Percentiles rank a stretch among this genome's conserved stretches.
Evolutionary conservation across 2,329 filamentous ascomycete genomes (phyloP).

Genomic region (Amphichorda felina): DNA sequence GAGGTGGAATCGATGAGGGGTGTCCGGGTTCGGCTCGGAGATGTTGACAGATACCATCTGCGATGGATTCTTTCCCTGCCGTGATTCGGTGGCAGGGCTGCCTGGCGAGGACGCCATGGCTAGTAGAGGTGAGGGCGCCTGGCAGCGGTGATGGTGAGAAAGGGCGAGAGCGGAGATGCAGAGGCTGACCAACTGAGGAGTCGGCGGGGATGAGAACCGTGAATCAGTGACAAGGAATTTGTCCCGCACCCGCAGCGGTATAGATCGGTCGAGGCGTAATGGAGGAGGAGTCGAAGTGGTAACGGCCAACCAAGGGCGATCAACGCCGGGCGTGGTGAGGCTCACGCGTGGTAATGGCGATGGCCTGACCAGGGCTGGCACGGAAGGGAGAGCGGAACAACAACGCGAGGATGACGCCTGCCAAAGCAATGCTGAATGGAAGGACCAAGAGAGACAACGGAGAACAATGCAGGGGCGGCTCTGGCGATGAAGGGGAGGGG

Average conservation of each 20-base stretch:
- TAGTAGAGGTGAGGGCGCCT: neutral
- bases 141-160: neutral
- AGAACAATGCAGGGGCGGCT: neutral
- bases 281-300: neutral
- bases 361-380: constrained; percentile 1
- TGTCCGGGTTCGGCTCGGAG: constrained; percentile 24
- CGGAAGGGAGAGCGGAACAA: neutral
- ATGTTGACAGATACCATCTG: constrained; percentile 35
- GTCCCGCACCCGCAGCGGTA: too few relatives aligned
- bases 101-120: constrained; percentile 25
- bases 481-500: too few relatives aligned
- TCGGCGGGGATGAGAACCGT: neutral
- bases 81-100: constrained; percentile 24
- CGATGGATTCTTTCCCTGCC: constrained; percentile 15
- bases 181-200: neutral
- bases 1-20: constrained; percentile 34
- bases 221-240: too few relatives aligned
- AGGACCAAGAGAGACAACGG: neutral
- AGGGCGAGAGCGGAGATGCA: neutral
- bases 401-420: neutral
- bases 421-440: neutral
- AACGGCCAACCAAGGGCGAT: too few relatives aligned
- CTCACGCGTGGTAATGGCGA: constrained; percentile 2
- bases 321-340: too few relatives aligned
- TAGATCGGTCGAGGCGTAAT: too few relatives aligned